Conservation (phyloP, 306 rosid genomes). For the Castanea sativa region DNA sequence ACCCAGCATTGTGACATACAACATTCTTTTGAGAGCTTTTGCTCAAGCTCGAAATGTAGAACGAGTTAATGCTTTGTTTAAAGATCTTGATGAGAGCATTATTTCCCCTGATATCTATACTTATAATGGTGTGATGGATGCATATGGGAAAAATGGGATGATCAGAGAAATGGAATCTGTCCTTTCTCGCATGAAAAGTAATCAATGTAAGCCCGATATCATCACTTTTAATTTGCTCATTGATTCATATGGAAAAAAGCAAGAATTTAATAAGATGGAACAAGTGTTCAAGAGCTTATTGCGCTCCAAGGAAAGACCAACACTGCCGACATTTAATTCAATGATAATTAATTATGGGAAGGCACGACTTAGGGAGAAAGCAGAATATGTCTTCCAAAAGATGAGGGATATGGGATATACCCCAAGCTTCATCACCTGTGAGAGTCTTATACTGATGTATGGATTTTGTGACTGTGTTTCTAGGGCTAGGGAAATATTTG, state of each 20-base stretch:
- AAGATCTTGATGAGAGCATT: slow-evolving; percentile 80
- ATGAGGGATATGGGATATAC: slow-evolving; percentile 70
- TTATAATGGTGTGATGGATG: slow-evolving; percentile 95
- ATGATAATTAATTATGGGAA: slow-evolving; percentile 92
- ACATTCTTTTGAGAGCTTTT: slow-evolving; percentile 83
- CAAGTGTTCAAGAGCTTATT: slow-evolving; percentile 86
- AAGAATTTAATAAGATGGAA: slow-evolving; percentile 89
- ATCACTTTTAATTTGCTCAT: slow-evolving; percentile 82
- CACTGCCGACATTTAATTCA: slow-evolving; percentile 86
- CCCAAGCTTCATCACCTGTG: slow-evolving; percentile 76
- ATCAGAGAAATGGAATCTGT: slow-evolving; percentile 81
- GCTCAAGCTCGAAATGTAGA: slow-evolving; percentile 70
- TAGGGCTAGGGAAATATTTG: slow-evolving; percentile 68
- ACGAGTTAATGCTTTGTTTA: slow-evolving; percentile 63
- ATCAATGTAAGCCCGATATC: slow-evolving; percentile 70
- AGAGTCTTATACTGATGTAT: slow-evolving; percentile 77
- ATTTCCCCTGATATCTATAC: slow-evolving; percentile 77
- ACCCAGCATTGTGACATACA: slow-evolving; percentile 83
- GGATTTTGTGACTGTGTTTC: slow-evolving; percentile 78
- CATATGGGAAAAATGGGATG: slow-evolving; percentile 82
- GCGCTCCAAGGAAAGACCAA: slow-evolving; percentile 71
- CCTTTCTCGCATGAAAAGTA: slow-evolving; percentile 78
- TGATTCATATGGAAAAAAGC: slow-evolving; percentile 92
- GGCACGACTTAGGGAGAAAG: slow-evolving; percentile 74
- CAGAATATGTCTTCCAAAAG: slow-evolving; percentile 52